phyloP scores from a whole-genome alignment of 2,329 filamentous ascomycete genomes.

The Fusarium camptoceras region DNA sequence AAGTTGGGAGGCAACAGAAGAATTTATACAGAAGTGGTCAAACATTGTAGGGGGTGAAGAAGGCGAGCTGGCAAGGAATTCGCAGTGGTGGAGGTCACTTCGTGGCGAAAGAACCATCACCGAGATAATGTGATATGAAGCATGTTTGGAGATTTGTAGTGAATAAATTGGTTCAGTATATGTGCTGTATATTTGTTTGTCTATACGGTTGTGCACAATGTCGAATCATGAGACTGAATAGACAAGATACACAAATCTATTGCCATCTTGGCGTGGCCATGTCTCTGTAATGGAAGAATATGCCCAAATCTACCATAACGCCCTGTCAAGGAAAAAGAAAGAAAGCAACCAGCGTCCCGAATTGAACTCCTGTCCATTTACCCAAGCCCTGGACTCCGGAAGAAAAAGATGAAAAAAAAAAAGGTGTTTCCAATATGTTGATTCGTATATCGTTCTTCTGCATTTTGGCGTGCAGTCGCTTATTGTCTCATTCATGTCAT shows the following conservation, averaged over 20 bases:
- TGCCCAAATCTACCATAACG: slow-evolving; percentile 41
- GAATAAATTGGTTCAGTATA: slow-evolving; percentile 16
- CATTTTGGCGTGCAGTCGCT: slow-evolving; percentile 1
- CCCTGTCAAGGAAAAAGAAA: slow-evolving; percentile 17
- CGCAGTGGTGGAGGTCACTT: slow-evolving; percentile 46
- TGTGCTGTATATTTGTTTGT: slow-evolving; percentile 28
- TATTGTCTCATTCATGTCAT: slow-evolving; percentile 4
- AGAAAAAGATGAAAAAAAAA: background rate
- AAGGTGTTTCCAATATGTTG: slow-evolving; percentile 1
- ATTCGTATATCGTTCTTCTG: slow-evolving; percentile 5
- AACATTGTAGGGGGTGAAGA: slow-evolving; percentile 46
- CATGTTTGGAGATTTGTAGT: background rate
- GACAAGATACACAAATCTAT: slow-evolving; percentile 16
- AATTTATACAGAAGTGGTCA: slow-evolving; percentile 48
- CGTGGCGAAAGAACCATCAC: slow-evolving; percentile 43
- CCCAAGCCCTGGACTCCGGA: slow-evolving; percentile 6
- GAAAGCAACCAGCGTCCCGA: slow-evolving; percentile 11
- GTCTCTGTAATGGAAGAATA: slow-evolving; percentile 8
- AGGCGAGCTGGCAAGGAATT: slow-evolving; percentile 47
- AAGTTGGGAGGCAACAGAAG: slow-evolving; percentile 48
- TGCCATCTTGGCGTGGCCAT: slow-evolving; percentile 4
- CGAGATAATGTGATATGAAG: slow-evolving; percentile 26
- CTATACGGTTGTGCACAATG: slow-evolving; percentile 29
- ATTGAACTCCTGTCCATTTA: slow-evolving; percentile 28
- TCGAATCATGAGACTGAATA: slow-evolving; percentile 15